A percentile compares a stretch with the other conserved stretches of the same genome.
Evolutionary conservation across 2,329 filamentous ascomycete genomes (phyloP).

Genomic region (Aureobasidium sp.): DNA sequence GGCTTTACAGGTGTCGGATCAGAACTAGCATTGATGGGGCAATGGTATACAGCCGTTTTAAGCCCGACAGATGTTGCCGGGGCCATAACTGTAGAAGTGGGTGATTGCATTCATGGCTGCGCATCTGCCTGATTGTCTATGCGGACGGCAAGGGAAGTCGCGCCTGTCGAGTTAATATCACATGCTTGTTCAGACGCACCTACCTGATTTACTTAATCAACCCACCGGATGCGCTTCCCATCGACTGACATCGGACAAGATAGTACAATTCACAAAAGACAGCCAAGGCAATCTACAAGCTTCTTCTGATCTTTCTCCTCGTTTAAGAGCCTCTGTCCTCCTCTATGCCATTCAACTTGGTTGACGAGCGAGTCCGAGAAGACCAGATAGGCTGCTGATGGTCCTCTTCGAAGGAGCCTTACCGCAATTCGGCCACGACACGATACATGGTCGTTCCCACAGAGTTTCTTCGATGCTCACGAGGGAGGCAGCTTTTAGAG

Average conservation of each 20-base stretch:
- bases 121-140: not conserved
- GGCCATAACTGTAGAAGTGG: not conserved
- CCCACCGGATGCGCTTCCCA: not conserved
- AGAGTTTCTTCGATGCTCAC: not conserved
- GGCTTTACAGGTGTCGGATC: not conserved
- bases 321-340: not conserved
- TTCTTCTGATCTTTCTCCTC: not conserved
- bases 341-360: not conserved
- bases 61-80: not conserved
- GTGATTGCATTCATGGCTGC: not conserved
- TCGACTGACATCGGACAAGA: not conserved
- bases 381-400: not conserved
- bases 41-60: not conserved
- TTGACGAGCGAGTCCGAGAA: not conserved
- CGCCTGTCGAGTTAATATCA: not conserved
- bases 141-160: not conserved
- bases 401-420: not conserved
- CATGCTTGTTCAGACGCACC: not conserved
- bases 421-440: not conserved
- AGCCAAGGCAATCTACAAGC: not conserved
- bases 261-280: not conserved
- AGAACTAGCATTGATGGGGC: not conserved
- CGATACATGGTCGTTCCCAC: not conserved
- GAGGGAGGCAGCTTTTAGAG: no score
- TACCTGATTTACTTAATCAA: not conserved